phyloP scores from a whole-genome alignment of 805 yeast species.

The Komagataella mondaviorum region DNA sequence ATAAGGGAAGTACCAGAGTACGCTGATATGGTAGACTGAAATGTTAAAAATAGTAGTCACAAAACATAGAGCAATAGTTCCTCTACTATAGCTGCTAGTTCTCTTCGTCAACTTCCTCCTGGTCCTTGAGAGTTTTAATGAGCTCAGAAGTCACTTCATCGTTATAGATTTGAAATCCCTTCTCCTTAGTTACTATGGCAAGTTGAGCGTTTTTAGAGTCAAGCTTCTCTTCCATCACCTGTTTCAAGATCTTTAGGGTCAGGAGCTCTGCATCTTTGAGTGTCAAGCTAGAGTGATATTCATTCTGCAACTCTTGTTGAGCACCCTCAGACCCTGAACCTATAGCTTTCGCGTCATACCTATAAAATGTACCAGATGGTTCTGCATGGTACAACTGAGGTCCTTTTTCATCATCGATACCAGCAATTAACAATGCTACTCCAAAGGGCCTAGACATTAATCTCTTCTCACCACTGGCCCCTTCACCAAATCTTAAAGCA shows the following conservation, averaged over 20 bases:
- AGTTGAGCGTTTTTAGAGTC: conserved; percentile 93
- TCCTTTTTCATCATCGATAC: conserved; percentile 83
- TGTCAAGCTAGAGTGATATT: conserved; percentile 86
- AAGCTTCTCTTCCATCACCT: conserved; percentile 97
- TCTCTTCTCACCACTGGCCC: conserved; percentile 91
- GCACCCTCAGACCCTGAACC: conserved; percentile 99
- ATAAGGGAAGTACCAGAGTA: conserved; percentile 88
- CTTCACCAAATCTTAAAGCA: conserved; percentile 94
- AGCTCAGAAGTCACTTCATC: conserved; percentile 76
- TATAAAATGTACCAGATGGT: conserved; percentile 95
- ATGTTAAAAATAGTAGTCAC: background rate
- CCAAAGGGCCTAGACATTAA: conserved; percentile 98
- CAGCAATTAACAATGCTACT: conserved; percentile 92
- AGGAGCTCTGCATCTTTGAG: conserved; percentile 86
- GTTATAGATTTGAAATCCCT: conserved; percentile 75
- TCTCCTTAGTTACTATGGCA: conserved; percentile 78
- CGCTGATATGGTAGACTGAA: conserved; percentile 54
- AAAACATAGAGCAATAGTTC: background rate
- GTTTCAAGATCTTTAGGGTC: conserved; percentile 80
- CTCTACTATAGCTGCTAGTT: conserved; percentile 8
- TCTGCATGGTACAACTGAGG: conserved; percentile 98
- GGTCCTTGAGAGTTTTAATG: conserved; percentile 64
- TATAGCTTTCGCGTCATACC: conserved; percentile 97
- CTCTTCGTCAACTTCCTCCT: conserved; percentile 39
- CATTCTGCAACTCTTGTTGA: conserved; percentile 92